phyloP scores from a whole-genome alignment of 2,329 filamentous ascomycete species.

The Volutella citrinella region DNA sequence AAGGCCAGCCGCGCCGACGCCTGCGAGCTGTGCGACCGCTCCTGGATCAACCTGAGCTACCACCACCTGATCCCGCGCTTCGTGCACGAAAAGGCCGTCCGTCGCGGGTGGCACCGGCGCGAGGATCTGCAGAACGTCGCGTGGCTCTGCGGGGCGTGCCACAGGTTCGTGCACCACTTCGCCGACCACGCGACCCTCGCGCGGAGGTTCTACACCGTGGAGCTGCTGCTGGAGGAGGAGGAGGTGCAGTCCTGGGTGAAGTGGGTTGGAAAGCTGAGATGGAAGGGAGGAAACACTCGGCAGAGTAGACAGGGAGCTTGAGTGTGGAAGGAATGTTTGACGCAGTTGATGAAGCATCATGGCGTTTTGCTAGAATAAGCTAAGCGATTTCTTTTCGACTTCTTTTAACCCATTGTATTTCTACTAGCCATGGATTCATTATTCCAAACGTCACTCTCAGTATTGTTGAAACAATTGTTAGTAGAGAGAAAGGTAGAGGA shows the following conservation, averaged over 20 bases:
- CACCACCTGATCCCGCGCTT: slow-evolving; percentile 82
- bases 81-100: slow-evolving; percentile 72
- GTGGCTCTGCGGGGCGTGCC: slow-evolving; percentile 82
- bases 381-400: too few relatives aligned
- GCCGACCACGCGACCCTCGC: slow-evolving; percentile 76
- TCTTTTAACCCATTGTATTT: too few relatives aligned
- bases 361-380: too few relatives aligned
- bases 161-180: slow-evolving; percentile 76
- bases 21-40: slow-evolving; percentile 75
- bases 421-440: too few relatives aligned
- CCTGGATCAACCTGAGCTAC: slow-evolving; percentile 75
- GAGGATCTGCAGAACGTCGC: slow-evolving; percentile 77
- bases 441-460: too few relatives aligned
- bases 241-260: slow-evolving; percentile 68
- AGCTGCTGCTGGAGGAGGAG: slow-evolving; percentile 65
- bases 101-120: slow-evolving; percentile 74
- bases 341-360: too few relatives aligned
- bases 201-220: slow-evolving; percentile 68
- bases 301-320: slow-evolving; percentile 9
- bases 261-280: slow-evolving; percentile 72
- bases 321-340: background rate
- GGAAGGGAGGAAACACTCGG: slow-evolving; percentile 52
- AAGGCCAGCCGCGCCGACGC: slow-evolving; percentile 50
- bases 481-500: too few relatives aligned
- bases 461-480: too few relatives aligned